Evolutionary conservation across 495 filamentous ascomycete genomes (phyloP), one percentile per base, ranked within the genome.

Genomic region (Clohesyomyces aquaticus): DNA sequence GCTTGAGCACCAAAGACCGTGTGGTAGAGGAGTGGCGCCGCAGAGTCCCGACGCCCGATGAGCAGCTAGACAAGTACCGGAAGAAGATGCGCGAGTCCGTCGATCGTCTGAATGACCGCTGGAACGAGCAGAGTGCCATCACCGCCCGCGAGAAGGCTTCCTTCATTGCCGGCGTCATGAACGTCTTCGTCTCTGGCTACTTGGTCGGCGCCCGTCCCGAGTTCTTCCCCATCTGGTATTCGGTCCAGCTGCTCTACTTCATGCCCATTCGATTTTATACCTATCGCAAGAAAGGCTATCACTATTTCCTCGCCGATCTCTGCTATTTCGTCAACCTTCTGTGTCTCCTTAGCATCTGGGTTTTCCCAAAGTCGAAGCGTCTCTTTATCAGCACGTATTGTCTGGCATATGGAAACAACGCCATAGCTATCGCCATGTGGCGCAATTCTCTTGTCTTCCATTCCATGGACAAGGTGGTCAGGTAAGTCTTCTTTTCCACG

Each of bases 391-490:
- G 91, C 66, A 89, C 91, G 12, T 98, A 90, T 74, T 98, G 94
- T 68, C 80, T 98, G 55, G 89, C 91, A 18, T 93, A 88, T 61
- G 94, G 94, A 56, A 98, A 98, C 76, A 98, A 98, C 73, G 94
- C 94, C 49, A 87, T 95, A 51, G 94, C 94, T 18, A 98, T 98
- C 75, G 95, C 94, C 63, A 97, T 98, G 93, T 98, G 94, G 94
- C 86, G 94, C 58, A 98, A 98, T 74, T 96, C 91, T 21, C 82
- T 98, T 76, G 94, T 98, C 38, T 98, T 98, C 78, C 94, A 98
- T 77, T 93, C 89, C 61, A 85, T 98, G 75, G 94, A 98, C 78
- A 98, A 98, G 75, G 83, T 96, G 55, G 93, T 91, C 35, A 93
- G 89, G 79, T 88, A 77, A 70, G 77, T 61, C 26, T 47, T 22